phyloP scores from a whole-genome alignment of 345 rosid species.

The Gossypium mustelinum region DNA sequence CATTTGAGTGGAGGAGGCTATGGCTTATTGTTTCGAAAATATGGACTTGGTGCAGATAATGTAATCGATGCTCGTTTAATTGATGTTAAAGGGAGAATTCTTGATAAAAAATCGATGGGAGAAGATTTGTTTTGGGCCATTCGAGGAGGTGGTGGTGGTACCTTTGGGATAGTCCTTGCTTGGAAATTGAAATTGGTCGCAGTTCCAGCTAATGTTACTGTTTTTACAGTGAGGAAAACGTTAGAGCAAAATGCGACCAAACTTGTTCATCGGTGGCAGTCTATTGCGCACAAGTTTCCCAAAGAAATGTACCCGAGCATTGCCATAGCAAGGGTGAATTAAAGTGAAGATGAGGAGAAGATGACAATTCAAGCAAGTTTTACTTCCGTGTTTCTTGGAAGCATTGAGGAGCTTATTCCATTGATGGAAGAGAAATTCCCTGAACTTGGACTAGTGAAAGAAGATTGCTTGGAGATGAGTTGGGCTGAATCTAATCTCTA shows the following conservation, averaged over 20 bases:
- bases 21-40: conserved; percentile 66
- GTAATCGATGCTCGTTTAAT: conserved; percentile 59
- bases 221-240: neutral
- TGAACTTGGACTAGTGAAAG: neutral
- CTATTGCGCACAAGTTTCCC: neutral
- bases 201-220: neutral
- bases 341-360: neutral
- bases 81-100: conserved; percentile 45
- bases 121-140: conserved; percentile 68
- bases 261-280: neutral
- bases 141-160: neutral
- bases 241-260: neutral
- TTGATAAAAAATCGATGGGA: conserved; percentile 53
- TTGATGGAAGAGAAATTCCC: neutral
- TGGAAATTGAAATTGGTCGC: neutral
- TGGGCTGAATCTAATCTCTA: neutral
- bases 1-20: conserved; percentile 61
- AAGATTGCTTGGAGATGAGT: conserved; percentile 1
- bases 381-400: neutral
- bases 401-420: neutral
- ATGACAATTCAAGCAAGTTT: neutral
- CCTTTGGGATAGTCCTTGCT: neutral
- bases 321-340: neutral
- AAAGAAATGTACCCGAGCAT: neutral
- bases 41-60: conserved; percentile 73